Conservation (phyloP, 23 red algal genomes). For the Chondrus crispus region DNA sequence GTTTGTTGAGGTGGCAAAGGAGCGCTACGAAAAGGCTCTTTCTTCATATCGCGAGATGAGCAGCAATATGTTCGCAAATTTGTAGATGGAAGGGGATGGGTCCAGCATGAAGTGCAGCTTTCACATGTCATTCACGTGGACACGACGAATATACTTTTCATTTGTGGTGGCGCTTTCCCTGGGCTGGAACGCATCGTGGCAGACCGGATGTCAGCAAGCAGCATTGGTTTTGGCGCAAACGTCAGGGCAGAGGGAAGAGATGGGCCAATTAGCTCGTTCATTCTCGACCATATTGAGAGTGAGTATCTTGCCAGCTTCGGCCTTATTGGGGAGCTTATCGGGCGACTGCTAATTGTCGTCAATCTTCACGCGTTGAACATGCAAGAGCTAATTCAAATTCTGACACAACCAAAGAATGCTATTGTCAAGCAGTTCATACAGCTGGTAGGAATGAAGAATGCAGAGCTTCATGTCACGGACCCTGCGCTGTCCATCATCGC, state of each 20-base stretch:
- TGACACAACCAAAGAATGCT: constrained; percentile 94
- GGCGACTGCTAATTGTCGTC: constrained; percentile 80
- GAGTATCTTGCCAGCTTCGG: constrained; percentile 83
- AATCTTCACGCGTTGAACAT: constrained; percentile 80
- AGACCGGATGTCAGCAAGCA: constrained; percentile 66
- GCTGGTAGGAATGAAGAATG: constrained; percentile 82
- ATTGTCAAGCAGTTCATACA: constrained; percentile 85
- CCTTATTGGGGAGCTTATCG: constrained; percentile 91
- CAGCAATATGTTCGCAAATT: no score
- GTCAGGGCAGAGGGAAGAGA: constrained; percentile 50
- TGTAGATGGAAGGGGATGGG: no score
- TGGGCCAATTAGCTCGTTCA: constrained; percentile 29
- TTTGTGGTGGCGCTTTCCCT: constrained; percentile 92
- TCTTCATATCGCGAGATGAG: no score
- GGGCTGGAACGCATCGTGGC: constrained; percentile 90
- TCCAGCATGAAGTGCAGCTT: no score
- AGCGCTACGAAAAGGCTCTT: no score
- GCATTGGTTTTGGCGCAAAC: constrained; percentile 90
- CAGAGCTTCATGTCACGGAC: constrained; percentile 81
- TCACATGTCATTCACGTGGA: constrained; percentile 76
- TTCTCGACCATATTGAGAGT: constrained; percentile 80
- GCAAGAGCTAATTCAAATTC: constrained; percentile 80
- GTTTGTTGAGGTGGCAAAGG: no score
- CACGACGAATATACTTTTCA: constrained; percentile 95
- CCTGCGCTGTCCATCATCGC: constrained; percentile 77